Evolutionary conservation across 2,329 filamentous ascomycete species (phyloP), one percentile per base, ranked within the genome.

Genomic region (Epichloe sibirici): DNA sequence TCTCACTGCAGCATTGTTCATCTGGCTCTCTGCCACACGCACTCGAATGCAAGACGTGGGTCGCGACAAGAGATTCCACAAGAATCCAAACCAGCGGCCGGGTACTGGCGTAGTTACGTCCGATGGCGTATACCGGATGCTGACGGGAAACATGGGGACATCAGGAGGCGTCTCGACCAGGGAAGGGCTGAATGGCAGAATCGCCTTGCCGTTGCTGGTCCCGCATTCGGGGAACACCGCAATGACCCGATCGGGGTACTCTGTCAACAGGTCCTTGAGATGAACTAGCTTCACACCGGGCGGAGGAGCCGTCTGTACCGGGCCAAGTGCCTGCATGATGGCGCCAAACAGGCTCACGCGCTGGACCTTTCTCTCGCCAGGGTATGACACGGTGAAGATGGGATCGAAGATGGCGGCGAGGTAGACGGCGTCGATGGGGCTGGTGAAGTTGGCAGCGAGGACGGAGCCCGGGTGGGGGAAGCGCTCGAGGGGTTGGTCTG

Each of bases 391-490:
- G 11, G 90, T 94, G 71, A 98, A 97, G 66, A 98, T 78, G 3
- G 93, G 93, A 66, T 96, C 89, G 73, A 97, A 98, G 63, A 97
- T 89, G 57, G 90, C 90, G 55, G 93, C 89, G 25, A 98, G 82
- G 69, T 97, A 98, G 53, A 98, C 74, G 15, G 90, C 85, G 67
- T 98, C 93, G 65, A 98, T 81, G 8, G 93, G 93, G 9, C 88
- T 94, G 37, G 90, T 96, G 66, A 90, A 93, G 56, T 89, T 93
- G 49, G 88, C 86, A 48, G 89, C 90, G 61, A 98, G 93, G 60
- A 98, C 76, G 52, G 85, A 86, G 46, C 86, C 82, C 4, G 85
- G 81, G 52, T 85, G 81, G 1, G 1, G 93, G 17, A 97, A 81
- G 42, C 88, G 82, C 55, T 83, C 75, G 53, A 77, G 73, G 40